phyloP scores from a whole-genome alignment of 345 rosid genomes.

The Excoecaria agallocha region DNA sequence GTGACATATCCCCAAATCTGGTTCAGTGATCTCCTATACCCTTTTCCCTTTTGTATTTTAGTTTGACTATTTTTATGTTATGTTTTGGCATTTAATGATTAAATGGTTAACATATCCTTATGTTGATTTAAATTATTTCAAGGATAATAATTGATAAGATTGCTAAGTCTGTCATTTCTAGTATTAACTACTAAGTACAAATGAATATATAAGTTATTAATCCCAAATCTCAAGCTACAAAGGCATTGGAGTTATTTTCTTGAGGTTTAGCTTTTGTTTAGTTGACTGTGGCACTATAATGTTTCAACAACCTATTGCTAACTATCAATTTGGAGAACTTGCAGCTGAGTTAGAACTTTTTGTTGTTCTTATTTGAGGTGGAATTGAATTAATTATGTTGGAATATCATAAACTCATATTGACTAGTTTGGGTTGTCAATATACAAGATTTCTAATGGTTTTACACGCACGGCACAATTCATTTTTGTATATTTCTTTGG shows the following conservation, averaged over 20 bases:
- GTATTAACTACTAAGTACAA: background rate
- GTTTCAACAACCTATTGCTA: background rate
- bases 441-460: too few relatives aligned
- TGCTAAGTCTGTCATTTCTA: constrained; percentile 8
- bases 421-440: background rate
- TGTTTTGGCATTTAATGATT: background rate
- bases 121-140: background rate
- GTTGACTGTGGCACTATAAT: background rate
- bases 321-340: background rate
- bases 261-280: background rate
- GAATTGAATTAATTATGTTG: background rate
- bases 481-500: background rate
- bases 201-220: background rate
- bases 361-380: background rate
- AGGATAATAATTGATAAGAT: background rate
- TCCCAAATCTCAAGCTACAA: background rate
- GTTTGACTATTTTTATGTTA: background rate
- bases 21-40: constrained; percentile 31
- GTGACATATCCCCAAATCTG: constrained; percentile 83
- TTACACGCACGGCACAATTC: background rate
- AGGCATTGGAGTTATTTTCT: background rate
- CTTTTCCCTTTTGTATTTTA: background rate
- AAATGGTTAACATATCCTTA: background rate
- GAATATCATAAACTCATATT: background rate
- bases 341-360: background rate